phyloP scores from a whole-genome alignment of 306 rosid species.

The Pyrus betulifolia region DNA sequence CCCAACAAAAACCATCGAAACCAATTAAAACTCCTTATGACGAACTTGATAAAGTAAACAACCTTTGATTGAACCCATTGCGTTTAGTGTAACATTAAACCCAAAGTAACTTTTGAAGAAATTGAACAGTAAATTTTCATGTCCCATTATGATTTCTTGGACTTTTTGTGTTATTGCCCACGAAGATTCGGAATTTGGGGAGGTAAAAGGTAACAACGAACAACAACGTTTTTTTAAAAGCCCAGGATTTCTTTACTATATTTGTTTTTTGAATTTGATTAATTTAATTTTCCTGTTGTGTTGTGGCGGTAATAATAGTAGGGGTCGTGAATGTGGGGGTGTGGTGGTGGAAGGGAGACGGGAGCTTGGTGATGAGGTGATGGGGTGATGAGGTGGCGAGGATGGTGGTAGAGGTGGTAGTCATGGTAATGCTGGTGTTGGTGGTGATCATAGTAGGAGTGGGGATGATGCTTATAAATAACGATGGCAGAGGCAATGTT shows the following conservation, averaged over 20 bases:
- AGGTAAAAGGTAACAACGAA: background rate
- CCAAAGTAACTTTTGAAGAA: background rate
- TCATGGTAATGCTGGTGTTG: no score
- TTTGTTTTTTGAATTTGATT: background rate
- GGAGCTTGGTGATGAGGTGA: no score
- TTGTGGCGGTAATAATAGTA: background rate
- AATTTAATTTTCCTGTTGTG: background rate
- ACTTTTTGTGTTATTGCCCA: constrained; percentile 4
- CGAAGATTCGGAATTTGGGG: constrained; percentile 11
- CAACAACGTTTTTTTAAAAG: background rate
- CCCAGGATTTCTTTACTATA: background rate
- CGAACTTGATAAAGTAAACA: constrained; percentile 22
- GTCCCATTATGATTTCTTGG: background rate
- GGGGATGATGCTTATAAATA: no score
- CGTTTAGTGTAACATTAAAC: background rate
- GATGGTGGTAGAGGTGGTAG: no score
- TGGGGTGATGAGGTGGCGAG: no score
- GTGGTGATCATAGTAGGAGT: no score
- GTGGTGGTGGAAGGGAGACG: no score
- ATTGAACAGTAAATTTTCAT: constrained; percentile 1
- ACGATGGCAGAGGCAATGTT: no score
- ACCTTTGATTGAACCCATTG: constrained; percentile 16
- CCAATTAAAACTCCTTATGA: background rate
- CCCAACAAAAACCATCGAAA: constrained; percentile 12
- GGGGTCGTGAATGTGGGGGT: no score